Conservation (phyloP, 2,329 filamentous ascomycete species). For the Pseudogymnoascus sp. region DNA sequence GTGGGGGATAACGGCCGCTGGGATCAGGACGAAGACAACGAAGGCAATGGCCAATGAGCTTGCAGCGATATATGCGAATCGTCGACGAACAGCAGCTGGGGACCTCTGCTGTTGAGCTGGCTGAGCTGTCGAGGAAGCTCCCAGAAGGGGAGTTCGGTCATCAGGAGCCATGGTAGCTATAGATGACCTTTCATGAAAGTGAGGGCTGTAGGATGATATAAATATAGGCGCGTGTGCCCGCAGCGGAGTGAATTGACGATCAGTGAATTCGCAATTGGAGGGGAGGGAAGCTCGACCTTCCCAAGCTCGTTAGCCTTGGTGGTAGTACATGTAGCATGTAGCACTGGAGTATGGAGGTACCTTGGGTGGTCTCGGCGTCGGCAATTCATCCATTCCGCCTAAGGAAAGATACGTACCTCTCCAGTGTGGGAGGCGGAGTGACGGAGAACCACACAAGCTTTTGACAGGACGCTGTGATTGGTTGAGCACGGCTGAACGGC, state of each 20-base stretch:
- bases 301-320: constrained; percentile 1
- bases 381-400: background rate
- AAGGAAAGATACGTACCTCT: background rate
- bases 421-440: too few relatives aligned
- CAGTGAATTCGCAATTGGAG: constrained; percentile 8
- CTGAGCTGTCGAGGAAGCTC: constrained; percentile 49
- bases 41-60: constrained; percentile 42
- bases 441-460: background rate
- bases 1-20: constrained; percentile 36
- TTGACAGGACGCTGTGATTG: background rate
- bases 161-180: constrained; percentile 21
- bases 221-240: background rate
- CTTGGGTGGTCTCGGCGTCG: background rate
- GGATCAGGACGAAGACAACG: constrained; percentile 36
- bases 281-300: background rate
- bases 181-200: background rate
- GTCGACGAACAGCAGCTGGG: constrained; percentile 51
- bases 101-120: constrained; percentile 40
- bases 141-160: constrained; percentile 58
- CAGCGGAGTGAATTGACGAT: background rate
- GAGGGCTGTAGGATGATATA: background rate
- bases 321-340: background rate
- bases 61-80: constrained; percentile 57
- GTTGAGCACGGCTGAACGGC: constrained; percentile 6
- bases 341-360: background rate